phyloP scores from a whole-genome alignment of 305 asterid species.

The Plantago coronopus region DNA sequence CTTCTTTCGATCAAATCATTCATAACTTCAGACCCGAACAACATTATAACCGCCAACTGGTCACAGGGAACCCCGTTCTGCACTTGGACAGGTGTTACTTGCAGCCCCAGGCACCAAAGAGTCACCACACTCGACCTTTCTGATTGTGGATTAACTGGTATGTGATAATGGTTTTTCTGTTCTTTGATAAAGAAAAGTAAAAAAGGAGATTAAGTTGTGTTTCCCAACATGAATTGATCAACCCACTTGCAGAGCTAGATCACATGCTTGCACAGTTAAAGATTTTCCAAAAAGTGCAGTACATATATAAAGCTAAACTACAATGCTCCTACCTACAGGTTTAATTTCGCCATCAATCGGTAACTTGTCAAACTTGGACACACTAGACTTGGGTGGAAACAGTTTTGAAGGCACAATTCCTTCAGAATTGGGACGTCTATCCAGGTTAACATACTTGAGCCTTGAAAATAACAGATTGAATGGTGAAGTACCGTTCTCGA shows the following conservation, averaged over 20 bases:
- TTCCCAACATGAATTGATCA: too few relatives aligned
- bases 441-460: background rate
- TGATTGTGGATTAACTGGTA: slow-evolving; percentile 11
- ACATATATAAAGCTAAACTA: too few relatives aligned
- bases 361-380: slow-evolving; percentile 13
- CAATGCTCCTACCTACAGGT: background rate
- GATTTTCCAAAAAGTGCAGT: background rate
- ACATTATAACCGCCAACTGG: slow-evolving; percentile 24
- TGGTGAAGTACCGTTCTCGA: background rate
- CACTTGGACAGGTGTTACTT: slow-evolving; percentile 22
- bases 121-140: slow-evolving; percentile 15
- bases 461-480: slow-evolving; percentile 1
- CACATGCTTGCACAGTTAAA: too few relatives aligned
- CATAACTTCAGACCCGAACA: slow-evolving; percentile 17
- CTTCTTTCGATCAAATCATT: slow-evolving; percentile 21
- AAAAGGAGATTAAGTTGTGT: too few relatives aligned
- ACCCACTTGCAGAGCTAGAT: too few relatives aligned
- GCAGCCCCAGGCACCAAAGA: slow-evolving; percentile 5
- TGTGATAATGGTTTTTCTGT: too few relatives aligned
- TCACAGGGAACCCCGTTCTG: slow-evolving; percentile 17
- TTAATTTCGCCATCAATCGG: slow-evolving; percentile 16
- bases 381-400: background rate
- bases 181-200: too few relatives aligned
- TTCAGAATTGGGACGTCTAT: slow-evolving; percentile 11
- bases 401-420: background rate